Conservation (phyloP, 2,329 filamentous ascomycete species). For the Ascochyta viciae-villosae region DNA sequence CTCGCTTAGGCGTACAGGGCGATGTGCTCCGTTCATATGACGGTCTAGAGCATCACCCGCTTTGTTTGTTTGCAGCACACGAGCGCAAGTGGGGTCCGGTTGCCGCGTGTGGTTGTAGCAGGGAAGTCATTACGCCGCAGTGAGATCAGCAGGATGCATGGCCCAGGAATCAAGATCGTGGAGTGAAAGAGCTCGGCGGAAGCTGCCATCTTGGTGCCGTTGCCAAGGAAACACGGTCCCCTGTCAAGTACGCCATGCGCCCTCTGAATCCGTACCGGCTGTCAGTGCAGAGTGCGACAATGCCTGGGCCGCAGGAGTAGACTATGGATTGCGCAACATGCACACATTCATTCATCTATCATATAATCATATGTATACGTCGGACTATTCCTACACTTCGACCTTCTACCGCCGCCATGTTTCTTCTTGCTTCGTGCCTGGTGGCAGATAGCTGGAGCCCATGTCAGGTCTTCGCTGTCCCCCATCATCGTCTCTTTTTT, state of each 20-base stretch:
- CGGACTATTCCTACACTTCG: neutral
- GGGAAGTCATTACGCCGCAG: slow-evolving; percentile 8
- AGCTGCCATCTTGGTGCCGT: slow-evolving; percentile 8
- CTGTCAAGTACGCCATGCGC: slow-evolving; percentile 1
- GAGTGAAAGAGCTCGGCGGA: neutral
- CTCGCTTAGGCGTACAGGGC: slow-evolving; percentile 42
- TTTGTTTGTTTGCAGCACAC: slow-evolving; percentile 10
- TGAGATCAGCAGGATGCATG: slow-evolving; percentile 2
- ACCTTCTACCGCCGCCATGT: slow-evolving; percentile 67
- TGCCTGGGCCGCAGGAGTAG: neutral
- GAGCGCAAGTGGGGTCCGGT: slow-evolving; percentile 6
- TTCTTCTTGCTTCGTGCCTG: slow-evolving; percentile 84
- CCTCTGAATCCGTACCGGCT: neutral
- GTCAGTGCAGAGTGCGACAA: neutral
- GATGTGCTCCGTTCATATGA: slow-evolving; percentile 36
- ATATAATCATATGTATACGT: slow-evolving; percentile 6
- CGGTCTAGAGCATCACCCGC: slow-evolving; percentile 33
- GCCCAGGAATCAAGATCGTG: slow-evolving; percentile 1
- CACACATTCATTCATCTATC: slow-evolving; percentile 8
- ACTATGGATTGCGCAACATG: neutral
- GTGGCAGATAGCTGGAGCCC: slow-evolving; percentile 68
- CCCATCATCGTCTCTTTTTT: slow-evolving; percentile 65
- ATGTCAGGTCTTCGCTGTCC: slow-evolving; percentile 51
- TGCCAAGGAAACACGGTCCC: slow-evolving; percentile 16
- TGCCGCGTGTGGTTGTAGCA: slow-evolving; percentile 9